phyloP scores from a whole-genome alignment of 352 stramenopile genomes.

The Pythium dissotocum region DNA sequence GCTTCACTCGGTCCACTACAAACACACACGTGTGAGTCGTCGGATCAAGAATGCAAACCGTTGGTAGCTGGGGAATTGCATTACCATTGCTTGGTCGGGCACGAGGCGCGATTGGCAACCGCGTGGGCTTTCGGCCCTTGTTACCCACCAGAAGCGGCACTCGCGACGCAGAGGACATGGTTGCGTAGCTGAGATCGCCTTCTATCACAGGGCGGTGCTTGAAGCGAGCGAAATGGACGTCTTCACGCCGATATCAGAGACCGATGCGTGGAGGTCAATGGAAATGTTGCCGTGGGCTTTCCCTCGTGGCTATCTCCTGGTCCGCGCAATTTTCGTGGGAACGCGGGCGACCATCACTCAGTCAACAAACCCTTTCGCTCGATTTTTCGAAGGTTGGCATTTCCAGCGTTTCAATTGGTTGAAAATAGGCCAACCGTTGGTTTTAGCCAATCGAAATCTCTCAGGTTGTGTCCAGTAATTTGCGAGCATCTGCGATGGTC shows the following conservation, averaged over 20 bases:
- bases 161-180: constrained; percentile 52
- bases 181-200: constrained; percentile 14
- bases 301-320: constrained; percentile 15
- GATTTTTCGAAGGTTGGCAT: constrained; percentile 21
- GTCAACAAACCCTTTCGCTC: background rate
- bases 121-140: constrained; percentile 69
- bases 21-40: background rate
- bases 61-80: background rate
- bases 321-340: constrained; percentile 26
- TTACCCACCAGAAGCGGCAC: constrained; percentile 78
- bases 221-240: background rate
- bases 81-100: constrained; percentile 67
- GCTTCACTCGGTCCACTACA: constrained; percentile 27
- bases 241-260: constrained; percentile 14
- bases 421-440: background rate
- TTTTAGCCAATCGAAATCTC: constrained; percentile 18
- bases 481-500: constrained; percentile 5
- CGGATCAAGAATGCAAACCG: background rate
- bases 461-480: constrained; percentile 25
- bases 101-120: constrained; percentile 64
- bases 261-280: background rate
- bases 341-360: constrained; percentile 31
- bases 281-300: constrained; percentile 9
- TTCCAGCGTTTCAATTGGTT: constrained; percentile 14
- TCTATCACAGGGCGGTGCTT: background rate